A percentile compares a stretch with the other conserved stretches of the same genome.
phyloP scores from a whole-genome alignment of 805 yeast genomes.

The Blastobotrys muscicola region DNA sequence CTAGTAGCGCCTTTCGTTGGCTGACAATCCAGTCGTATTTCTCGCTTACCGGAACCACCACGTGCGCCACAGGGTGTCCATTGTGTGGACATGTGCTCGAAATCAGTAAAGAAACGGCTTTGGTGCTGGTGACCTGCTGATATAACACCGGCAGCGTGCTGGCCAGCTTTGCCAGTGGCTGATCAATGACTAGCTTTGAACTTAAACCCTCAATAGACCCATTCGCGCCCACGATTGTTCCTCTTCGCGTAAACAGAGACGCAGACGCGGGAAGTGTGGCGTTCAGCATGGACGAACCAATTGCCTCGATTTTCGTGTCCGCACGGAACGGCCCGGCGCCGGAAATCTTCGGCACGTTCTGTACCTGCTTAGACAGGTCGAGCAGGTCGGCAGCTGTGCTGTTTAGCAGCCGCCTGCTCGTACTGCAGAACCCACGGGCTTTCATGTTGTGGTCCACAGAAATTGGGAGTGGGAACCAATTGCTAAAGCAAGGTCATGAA shows the following conservation, averaged over 20 bases:
- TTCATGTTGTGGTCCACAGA: no score
- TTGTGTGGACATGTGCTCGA: no score
- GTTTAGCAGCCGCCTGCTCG: no score
- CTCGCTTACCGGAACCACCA: constrained; percentile 28
- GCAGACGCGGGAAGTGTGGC: constrained; percentile 36
- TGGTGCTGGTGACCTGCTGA: constrained; percentile 25
- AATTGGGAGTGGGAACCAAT: no score
- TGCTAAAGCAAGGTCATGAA: no score
- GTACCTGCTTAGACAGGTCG: constrained; percentile 13
- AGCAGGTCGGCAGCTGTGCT: neutral
- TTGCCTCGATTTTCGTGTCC: constrained; percentile 32
- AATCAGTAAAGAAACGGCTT: constrained; percentile 23
- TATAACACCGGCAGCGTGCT: constrained; percentile 25
- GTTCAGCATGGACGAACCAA: constrained; percentile 36
- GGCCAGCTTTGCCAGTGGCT: constrained; percentile 18
- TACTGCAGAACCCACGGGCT: no score
- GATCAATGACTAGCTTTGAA: constrained; percentile 19
- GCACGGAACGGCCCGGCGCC: constrained; percentile 37
- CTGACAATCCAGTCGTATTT: constrained; percentile 33
- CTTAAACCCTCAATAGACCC: constrained; percentile 24
- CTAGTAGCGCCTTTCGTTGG: constrained; percentile 32
- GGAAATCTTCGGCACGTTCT: constrained; percentile 25
- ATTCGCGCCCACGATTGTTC: constrained; percentile 36
- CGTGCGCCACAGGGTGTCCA: constrained; percentile 21
- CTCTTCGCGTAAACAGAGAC: constrained; percentile 32